Conservation (phyloP, 2,329 filamentous ascomycete species). For the Fusarium buharicum region DNA sequence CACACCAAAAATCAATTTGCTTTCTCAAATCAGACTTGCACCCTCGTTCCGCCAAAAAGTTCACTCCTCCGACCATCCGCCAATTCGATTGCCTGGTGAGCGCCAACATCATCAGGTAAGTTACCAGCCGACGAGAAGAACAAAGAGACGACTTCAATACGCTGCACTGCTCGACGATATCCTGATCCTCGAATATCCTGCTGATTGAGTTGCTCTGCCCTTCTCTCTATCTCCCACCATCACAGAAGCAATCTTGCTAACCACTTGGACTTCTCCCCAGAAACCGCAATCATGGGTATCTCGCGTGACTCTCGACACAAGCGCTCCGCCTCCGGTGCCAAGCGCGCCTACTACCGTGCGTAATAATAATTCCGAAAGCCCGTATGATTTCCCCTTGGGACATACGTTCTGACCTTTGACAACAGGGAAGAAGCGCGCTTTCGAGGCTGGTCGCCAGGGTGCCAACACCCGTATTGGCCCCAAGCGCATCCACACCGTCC, state of each 20-base stretch:
- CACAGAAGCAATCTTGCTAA: constrained; percentile 30
- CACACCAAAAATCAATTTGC: constrained; percentile 56
- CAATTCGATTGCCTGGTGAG: constrained; percentile 63
- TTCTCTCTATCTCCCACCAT: constrained; percentile 14
- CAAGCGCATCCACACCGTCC: constrained; percentile 97
- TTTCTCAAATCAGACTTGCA: constrained; percentile 50
- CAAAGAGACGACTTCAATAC: constrained; percentile 36
- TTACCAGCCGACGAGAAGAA: constrained; percentile 40
- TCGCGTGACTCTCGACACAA: constrained; percentile 99
- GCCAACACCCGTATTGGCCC: constrained; percentile 99
- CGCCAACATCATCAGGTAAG: constrained; percentile 61
- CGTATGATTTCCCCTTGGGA: constrained; percentile 63
- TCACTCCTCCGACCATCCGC: constrained; percentile 53
- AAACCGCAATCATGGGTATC: constrained; percentile 96
- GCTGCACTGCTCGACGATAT: constrained; percentile 40
- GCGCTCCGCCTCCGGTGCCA: constrained; percentile 98
- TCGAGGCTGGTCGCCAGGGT: constrained; percentile 99
- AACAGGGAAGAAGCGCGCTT: constrained; percentile 94
- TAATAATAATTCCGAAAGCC: constrained; percentile 69
- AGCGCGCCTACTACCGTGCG: constrained; percentile 91
- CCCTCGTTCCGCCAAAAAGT: constrained; percentile 50
- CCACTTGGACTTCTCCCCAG: constrained; percentile 53
- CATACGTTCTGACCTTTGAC: constrained; percentile 80
- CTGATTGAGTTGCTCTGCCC: constrained; percentile 36
- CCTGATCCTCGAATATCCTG: constrained; percentile 37